Conservation (phyloP, 179 eudicot genomes). For the Nepenthes alata region DNA sequence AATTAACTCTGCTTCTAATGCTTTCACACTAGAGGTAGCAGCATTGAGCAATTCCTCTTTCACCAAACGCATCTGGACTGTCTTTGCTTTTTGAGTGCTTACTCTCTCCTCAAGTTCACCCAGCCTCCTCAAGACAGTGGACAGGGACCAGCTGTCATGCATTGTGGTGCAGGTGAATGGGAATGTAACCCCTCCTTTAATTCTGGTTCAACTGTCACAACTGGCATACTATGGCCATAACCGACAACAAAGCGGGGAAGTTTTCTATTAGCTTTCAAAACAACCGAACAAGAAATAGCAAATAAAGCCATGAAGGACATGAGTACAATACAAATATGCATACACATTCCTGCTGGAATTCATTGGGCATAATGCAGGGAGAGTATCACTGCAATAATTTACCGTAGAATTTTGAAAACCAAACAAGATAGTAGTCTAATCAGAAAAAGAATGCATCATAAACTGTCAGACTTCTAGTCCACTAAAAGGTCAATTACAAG, state of each 20-base stretch:
- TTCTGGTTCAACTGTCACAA: conserved; percentile 25
- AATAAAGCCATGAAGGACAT: conserved; percentile 49
- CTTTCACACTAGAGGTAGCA: conserved; percentile 79
- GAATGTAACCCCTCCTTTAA: conserved; percentile 48
- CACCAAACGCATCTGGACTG: conserved; percentile 73
- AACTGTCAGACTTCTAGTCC: not conserved
- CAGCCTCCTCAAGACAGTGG: conserved; percentile 54
- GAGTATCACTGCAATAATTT: conserved; percentile 22
- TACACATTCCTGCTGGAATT: conserved; percentile 23
- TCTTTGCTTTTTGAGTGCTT: conserved; percentile 40
- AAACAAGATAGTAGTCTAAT: conserved; percentile 1
- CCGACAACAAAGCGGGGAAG: conserved; percentile 25
- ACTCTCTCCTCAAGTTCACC: conserved; percentile 80
- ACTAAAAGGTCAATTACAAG: not conserved
- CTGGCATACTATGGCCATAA: conserved; percentile 19
- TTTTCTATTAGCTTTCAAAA: conserved; percentile 25
- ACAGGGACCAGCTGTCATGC: conserved; percentile 35
- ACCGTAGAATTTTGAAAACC: conserved; percentile 4
- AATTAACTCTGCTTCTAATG: conserved; percentile 87
- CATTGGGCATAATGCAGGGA: conserved; percentile 20
- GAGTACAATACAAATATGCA: conserved; percentile 29
- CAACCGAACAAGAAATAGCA: conserved; percentile 26
- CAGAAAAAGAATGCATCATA: conserved; percentile 2
- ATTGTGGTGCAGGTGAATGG: conserved; percentile 34
- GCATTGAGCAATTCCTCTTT: conserved; percentile 82